Conservation (phyloP, 2,329 filamentous ascomycete genomes). For the Pseudogymnoascus sp. region DNA sequence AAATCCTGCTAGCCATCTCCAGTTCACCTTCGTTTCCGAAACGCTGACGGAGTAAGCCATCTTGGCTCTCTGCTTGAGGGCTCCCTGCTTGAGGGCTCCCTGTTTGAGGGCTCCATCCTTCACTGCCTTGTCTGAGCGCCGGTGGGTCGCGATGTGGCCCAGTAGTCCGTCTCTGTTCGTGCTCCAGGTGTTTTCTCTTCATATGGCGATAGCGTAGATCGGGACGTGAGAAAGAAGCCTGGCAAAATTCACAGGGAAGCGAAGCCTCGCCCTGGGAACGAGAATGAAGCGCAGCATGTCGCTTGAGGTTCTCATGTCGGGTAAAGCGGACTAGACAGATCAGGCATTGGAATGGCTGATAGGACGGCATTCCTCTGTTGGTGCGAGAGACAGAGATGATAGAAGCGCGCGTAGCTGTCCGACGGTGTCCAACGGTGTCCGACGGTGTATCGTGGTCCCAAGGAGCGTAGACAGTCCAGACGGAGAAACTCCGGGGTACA, state of each 20-base stretch:
- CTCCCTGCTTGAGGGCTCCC: background rate
- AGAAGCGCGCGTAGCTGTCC: background rate
- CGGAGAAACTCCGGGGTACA: background rate
- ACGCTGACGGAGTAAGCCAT: conserved; percentile 9
- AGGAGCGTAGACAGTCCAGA: background rate
- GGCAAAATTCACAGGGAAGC: conserved; percentile 32
- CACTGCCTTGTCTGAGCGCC: background rate
- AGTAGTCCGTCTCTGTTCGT: conserved; percentile 11
- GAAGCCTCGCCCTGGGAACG: conserved; percentile 26
- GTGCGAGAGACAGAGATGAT: background rate
- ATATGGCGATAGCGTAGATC: conserved; percentile 36
- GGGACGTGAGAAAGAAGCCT: conserved; percentile 33
- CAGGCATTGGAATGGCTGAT: conserved; percentile 35
- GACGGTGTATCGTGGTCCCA: background rate
- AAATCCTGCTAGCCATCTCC: conserved; percentile 8
- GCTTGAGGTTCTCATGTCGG: conserved; percentile 35
- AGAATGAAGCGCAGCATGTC: conserved; percentile 34
- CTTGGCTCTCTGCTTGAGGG: conserved; percentile 5
- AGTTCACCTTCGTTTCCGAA: conserved; percentile 1
- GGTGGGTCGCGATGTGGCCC: background rate
- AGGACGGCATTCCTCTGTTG: background rate
- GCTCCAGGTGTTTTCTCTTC: conserved; percentile 34
- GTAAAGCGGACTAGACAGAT: conserved; percentile 34
- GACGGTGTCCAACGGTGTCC: background rate
- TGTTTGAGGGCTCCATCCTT: conserved; percentile 1